Percentiles rank a stretch among this genome's conserved stretches.
phyloP scores from a whole-genome alignment of 108 stramenopile genomes.

The Nannochloropsis granulata region DNA sequence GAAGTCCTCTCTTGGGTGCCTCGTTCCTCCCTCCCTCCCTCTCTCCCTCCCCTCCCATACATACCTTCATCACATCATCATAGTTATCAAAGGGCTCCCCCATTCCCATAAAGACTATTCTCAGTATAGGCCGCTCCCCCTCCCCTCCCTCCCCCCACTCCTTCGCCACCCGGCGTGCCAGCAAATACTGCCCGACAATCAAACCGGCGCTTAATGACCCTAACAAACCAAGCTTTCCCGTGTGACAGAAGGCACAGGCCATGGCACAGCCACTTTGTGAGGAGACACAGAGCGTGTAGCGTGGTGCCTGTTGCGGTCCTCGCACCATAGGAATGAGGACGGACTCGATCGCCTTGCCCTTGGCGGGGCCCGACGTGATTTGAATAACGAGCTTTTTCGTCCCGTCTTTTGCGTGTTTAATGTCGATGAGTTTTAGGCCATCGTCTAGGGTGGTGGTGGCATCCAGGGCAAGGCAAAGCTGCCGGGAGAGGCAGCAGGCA shows the following conservation, averaged over 20 bases:
- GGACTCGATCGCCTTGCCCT: slow-evolving; percentile 17
- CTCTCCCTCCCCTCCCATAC: background rate
- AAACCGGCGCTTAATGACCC: slow-evolving; percentile 57
- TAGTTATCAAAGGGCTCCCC: slow-evolving; percentile 88
- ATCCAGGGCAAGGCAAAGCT: background rate
- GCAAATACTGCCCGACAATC: slow-evolving; percentile 81
- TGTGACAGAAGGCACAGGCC: slow-evolving; percentile 93
- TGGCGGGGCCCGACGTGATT: slow-evolving; percentile 9
- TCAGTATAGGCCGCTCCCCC: slow-evolving; percentile 13
- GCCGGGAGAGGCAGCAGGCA: background rate
- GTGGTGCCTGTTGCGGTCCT: slow-evolving; percentile 3
- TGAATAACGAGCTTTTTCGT: slow-evolving; percentile 17
- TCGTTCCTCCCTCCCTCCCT: no score
- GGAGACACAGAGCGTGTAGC: slow-evolving; percentile 26
- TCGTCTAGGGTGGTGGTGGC: background rate
- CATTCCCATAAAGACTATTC: slow-evolving; percentile 98
- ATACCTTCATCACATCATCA: background rate
- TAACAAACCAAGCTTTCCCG: slow-evolving; percentile 80
- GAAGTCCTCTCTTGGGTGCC: no score
- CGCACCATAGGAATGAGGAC: slow-evolving; percentile 25
- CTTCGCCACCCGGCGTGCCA: slow-evolving; percentile 30
- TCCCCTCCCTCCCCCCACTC: background rate
- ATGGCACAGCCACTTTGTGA: slow-evolving; percentile 79
- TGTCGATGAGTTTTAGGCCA: background rate
- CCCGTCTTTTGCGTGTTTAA: slow-evolving; percentile 10